Percentiles rank a stretch among this genome's conserved stretches.
These are phyloP conservation scores for Ganoderma lingzhi DNA, from an alignment of 1,284 basidiomycete genomes.

Conservation along the genomic window DNA sequence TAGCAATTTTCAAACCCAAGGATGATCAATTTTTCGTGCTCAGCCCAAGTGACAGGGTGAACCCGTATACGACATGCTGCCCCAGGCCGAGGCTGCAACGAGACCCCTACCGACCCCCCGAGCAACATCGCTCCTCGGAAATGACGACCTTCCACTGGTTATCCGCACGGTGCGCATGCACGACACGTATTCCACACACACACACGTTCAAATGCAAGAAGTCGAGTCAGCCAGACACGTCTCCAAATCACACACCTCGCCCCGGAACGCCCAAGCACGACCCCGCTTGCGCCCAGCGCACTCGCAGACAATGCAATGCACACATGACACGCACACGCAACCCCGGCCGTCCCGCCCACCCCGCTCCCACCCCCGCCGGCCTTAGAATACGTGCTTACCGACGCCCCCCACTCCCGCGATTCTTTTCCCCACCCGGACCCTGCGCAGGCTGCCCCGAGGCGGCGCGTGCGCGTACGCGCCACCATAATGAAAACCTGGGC, in stretches of 20 bases:
- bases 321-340: background rate
- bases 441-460: background rate
- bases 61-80: too few relatives aligned
- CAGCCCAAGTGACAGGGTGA: background rate
- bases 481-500: background rate
- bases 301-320: background rate
- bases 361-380: background rate
- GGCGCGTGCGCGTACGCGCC: background rate
- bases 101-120: background rate
- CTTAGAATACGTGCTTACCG: background rate
- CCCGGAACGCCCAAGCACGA: background rate
- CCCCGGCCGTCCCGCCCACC: background rate
- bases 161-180: background rate
- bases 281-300: background rate
- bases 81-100: background rate
- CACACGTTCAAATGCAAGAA: background rate
- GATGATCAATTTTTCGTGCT: background rate
- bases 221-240: background rate
- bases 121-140: background rate
- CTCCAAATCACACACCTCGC: background rate
- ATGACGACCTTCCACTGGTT: background rate
- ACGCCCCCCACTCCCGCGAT: background rate
- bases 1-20: background rate
- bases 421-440: background rate
- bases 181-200: background rate